Conservation (phyloP, 2,329 filamentous ascomycete species). For the Beauveria rudraprayagi region DNA sequence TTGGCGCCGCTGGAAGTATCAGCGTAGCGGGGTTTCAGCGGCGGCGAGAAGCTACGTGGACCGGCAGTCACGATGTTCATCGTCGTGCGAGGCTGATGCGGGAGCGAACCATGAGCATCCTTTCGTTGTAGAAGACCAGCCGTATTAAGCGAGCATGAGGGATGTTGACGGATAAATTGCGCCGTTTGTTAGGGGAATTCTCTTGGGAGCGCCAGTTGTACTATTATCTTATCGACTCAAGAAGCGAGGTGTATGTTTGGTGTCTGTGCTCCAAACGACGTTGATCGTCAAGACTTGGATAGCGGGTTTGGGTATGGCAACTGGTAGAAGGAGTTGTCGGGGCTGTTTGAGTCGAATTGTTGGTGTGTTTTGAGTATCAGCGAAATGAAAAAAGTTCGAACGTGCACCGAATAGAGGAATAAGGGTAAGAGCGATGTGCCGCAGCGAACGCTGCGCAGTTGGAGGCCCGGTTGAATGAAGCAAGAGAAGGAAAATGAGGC, state of each 20-base stretch:
- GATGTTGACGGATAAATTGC: not conserved
- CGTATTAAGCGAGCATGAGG: not conserved
- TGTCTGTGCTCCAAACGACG: not conserved
- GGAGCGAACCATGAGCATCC: constrained; percentile 5
- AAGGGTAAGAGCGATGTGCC: not conserved
- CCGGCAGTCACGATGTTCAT: constrained; percentile 5
- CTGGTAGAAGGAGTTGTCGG: not conserved
- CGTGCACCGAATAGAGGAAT: not conserved
- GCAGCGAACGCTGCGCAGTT: not conserved
- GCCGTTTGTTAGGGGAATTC: not conserved
- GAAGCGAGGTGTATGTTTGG: not conserved
- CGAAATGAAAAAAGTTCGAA: not conserved
- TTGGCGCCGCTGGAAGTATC: not conserved
- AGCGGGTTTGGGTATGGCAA: not conserved
- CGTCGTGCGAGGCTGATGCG: not conserved
- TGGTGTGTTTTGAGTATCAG: not conserved
- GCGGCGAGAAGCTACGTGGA: constrained; percentile 8
- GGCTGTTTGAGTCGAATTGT: not conserved
- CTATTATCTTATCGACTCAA: not conserved
- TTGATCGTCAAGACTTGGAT: not conserved
- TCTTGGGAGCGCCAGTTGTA: not conserved
- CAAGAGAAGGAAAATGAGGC: not conserved
- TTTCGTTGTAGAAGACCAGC: not conserved
- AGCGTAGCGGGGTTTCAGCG: not conserved
- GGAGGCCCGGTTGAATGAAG: not conserved